Evolutionary conservation across 306 rosid species (phyloP).

Genomic region (Trifolium repens): DNA sequence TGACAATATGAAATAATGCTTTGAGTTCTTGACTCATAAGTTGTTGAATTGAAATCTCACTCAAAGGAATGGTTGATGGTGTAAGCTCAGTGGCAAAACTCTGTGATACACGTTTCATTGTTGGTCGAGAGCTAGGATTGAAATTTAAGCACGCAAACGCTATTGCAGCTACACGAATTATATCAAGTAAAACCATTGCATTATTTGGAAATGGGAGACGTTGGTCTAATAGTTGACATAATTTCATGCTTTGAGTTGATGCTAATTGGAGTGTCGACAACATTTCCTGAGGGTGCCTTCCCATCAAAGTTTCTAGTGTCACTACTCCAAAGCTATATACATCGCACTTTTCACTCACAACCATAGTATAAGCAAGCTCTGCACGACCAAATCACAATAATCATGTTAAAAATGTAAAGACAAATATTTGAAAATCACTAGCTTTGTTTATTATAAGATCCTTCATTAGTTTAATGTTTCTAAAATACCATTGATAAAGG

Average conservation of each 20-base stretch:
- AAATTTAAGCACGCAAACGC: conserved; percentile 38
- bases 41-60: conserved; percentile 13
- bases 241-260: neutral
- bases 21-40: conserved; percentile 22
- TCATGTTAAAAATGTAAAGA: too few relatives aligned
- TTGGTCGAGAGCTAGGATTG: conserved; percentile 1
- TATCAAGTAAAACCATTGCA: neutral
- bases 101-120: conserved; percentile 26
- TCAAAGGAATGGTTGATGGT: neutral
- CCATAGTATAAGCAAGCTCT: conserved; percentile 38
- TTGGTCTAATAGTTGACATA: conserved; percentile 17
- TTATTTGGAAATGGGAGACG: conserved; percentile 15
- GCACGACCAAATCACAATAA: neutral
- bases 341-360: conserved; percentile 40
- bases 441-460: too few relatives aligned
- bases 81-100: neutral
- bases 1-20: neutral
- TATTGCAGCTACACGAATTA: neutral
- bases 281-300: conserved; percentile 33
- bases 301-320: conserved; percentile 32
- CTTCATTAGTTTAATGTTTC: too few relatives aligned
- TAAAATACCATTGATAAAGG: too few relatives aligned
- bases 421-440: too few relatives aligned
- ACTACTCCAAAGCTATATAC: conserved; percentile 40
- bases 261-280: conserved; percentile 25